These are phyloP conservation scores for Cephalotrichum gorgonifer DNA, from an alignment of 2,329 filamentous ascomycete species.

Conservation along the genomic window DNA sequence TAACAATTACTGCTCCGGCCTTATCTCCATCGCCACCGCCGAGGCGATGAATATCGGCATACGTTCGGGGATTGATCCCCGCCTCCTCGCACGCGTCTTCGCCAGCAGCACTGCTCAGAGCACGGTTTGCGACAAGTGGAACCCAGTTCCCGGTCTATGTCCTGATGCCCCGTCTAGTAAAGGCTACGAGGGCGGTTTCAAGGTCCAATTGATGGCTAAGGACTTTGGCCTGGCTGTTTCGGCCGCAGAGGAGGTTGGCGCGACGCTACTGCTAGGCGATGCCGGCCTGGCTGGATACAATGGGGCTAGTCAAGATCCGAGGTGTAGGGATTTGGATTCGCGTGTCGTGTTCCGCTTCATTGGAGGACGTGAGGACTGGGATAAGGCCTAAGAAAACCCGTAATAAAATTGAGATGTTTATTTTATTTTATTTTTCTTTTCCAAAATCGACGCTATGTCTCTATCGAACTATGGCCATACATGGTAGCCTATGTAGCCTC, in stretches of 20 bases:
- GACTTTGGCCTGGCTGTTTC: neutral
- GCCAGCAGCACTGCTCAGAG: neutral
- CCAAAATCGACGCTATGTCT: too few relatives aligned
- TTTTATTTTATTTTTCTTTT: too few relatives aligned
- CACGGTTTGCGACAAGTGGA: neutral
- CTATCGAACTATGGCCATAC: too few relatives aligned
- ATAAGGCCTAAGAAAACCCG: neutral
- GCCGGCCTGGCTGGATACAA: neutral
- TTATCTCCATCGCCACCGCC: neutral
- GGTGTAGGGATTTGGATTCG: neutral
- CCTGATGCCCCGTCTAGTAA: neutral
- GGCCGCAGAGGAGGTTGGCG: neutral
- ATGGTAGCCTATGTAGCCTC: too few relatives aligned
- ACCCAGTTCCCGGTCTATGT: neutral
- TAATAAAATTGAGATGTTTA: too few relatives aligned
- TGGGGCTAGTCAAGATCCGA: neutral
- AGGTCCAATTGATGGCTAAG: neutral
- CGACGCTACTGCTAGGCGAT: neutral
- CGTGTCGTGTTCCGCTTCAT: neutral
- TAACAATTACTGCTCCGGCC: neutral
- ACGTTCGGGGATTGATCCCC: neutral
- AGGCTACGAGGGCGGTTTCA: neutral
- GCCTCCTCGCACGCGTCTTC: neutral
- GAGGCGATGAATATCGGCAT: neutral
- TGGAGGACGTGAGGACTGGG: neutral